Percentiles rank a stretch among this genome's conserved stretches.
Evolutionary conservation across 768 basidiomycete genomes (phyloP).

Genomic region (Neoboletus subvelutipes): DNA sequence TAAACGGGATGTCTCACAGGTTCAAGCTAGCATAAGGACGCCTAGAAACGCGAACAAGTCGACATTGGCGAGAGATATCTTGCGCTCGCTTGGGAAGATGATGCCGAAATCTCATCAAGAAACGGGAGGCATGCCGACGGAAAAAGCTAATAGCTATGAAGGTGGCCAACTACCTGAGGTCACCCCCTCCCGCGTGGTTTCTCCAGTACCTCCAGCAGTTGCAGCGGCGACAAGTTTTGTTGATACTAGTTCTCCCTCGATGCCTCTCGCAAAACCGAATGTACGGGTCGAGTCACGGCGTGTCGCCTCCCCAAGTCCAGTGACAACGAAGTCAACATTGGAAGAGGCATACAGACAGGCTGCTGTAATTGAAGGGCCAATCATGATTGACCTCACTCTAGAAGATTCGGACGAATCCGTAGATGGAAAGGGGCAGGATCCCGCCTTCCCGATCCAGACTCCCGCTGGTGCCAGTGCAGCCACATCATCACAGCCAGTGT

Average conservation of each 20-base stretch:
- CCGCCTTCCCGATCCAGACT: slow-evolving; percentile 10
- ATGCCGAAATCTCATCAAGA: slow-evolving; percentile 9
- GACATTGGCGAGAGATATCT: slow-evolving; percentile 54
- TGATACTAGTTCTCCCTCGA: background rate
- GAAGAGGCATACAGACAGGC: slow-evolving; percentile 1
- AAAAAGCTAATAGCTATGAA: background rate
- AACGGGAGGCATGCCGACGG: background rate
- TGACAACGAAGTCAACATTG: background rate
- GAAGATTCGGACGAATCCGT: slow-evolving; percentile 25
- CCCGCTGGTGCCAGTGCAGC: background rate
- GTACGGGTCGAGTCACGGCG: background rate
- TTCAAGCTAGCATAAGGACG: slow-evolving; percentile 15
- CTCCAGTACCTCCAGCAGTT: background rate
- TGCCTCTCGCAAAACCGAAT: background rate
- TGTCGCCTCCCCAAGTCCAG: background rate
- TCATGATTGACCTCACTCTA: slow-evolving; percentile 29
- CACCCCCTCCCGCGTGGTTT: background rate
- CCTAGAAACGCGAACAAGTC: slow-evolving; percentile 47
- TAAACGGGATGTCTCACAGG: background rate
- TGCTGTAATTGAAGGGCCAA: slow-evolving; percentile 13
- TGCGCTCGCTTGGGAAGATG: slow-evolving; percentile 47
- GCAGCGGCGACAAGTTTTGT: background rate
- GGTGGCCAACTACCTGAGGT: background rate
- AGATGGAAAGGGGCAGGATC: slow-evolving; percentile 8
- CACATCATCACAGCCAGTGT: slow-evolving; percentile 6